Base-by-base conservation (phyloP, 2,329 filamentous ascomycete species). In the Penicillium sp. region DNA sequence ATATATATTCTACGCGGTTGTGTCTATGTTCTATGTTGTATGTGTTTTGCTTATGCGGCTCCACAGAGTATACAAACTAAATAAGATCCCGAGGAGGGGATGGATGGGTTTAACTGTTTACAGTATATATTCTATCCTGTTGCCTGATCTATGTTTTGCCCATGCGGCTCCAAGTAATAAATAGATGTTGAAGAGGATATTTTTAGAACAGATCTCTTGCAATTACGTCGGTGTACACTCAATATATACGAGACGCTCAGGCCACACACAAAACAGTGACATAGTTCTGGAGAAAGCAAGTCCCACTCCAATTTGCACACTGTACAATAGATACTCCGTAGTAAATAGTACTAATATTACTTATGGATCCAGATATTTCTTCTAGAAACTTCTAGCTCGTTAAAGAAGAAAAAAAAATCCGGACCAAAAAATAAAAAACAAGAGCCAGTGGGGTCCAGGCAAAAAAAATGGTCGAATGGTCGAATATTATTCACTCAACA, bases 361-460 rank as follows among this genome's bases (percentile, higher is more conserved):
- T 42, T 31, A 53, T 40, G 52, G 52, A 49, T 19, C 19, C 35
- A 4, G 19, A 33, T 23, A 29, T 23, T 17, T 31, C 25, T 56
- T 57, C 55, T 23, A 33, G 55, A 57, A 57, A 47, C 15, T 57
- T 57, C 55, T 57, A 57, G 49, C 33, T 25, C 27, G 12, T n/a
- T 8, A 19, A 25, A 12, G 6, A 25, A 41, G 19, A 48, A 29
- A 40, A 48, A 48, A 56, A 47, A 54, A 19, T 27, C 47, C 25
- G 40, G 42, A 54, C 35, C 5, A 17, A 21, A 49, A 54, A 31
- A 49, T 31, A 25, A 38, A 49, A 25, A 37, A 21, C 6, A 29
- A 51, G 29, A 46, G 25, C 8, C 7, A 29, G 53, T 57, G 55
- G 50, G 43, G 55, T 57, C 35, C 4, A 42, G 25, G 38, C 19